These are phyloP conservation scores for Erodium texanum DNA, from an alignment of 441 rosid species.

Conservation along the genomic window DNA sequence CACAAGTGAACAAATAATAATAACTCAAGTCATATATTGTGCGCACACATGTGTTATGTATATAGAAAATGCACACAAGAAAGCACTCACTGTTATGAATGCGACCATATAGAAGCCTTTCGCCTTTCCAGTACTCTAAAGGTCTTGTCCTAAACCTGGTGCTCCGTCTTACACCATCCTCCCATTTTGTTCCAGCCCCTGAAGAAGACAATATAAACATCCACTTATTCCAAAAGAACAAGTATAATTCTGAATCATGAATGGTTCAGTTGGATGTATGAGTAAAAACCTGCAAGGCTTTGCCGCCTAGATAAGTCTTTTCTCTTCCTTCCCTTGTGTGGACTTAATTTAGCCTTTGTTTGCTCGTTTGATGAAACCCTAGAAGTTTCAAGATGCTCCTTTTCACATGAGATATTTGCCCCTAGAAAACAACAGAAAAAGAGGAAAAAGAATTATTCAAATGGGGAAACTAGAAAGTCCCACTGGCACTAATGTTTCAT, in stretches of 20 bases:
- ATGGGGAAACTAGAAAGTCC: background rate
- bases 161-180: conserved; percentile 60
- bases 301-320: conserved; percentile 30
- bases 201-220: conserved; percentile 13
- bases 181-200: conserved; percentile 62
- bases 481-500: background rate
- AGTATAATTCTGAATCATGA: background rate
- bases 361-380: conserved; percentile 1
- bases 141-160: conserved; percentile 84
- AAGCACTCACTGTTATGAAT: conserved; percentile 62
- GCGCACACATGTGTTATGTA: background rate
- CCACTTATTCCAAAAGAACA: conserved; percentile 14
- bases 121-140: conserved; percentile 90
- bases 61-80: background rate
- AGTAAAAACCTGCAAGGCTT: conserved; percentile 55
- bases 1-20: too few species aligned
- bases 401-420: background rate
- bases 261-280: conserved; percentile 5
- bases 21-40: too few species aligned
- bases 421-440: background rate
- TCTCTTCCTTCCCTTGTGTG: conserved; percentile 20
- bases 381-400: background rate
- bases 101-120: conserved; percentile 80
- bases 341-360: conserved; percentile 13
- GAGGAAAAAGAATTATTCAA: background rate